phyloP scores from a whole-genome alignment of 345 rosid genomes.

The Garcia nutans region DNA sequence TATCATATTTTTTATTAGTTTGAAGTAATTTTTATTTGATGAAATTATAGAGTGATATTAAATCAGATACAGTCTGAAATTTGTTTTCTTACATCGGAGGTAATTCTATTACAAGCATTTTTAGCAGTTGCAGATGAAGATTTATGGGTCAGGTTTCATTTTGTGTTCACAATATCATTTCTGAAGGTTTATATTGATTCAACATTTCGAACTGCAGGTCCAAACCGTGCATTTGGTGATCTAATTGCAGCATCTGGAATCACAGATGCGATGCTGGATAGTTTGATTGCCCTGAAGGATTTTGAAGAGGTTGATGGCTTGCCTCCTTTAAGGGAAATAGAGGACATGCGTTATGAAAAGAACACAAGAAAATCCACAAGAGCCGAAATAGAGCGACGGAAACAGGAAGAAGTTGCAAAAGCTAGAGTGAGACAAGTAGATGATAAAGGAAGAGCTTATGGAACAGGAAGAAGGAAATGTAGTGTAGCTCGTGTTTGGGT shows the following conservation, averaged over 20 bases:
- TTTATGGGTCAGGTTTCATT: not conserved
- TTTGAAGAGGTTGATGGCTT: conserved; percentile 79
- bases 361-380: conserved; percentile 62
- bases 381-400: conserved; percentile 79
- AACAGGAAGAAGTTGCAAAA: conserved; percentile 84
- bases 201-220: conserved; percentile 47
- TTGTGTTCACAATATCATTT: not conserved
- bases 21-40: not conserved
- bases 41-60: not conserved
- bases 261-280: conserved; percentile 89
- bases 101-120: not conserved
- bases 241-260: conserved; percentile 88
- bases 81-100: not conserved
- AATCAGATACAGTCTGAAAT: not conserved
- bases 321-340: conserved; percentile 83
- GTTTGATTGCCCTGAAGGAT: conserved; percentile 81
- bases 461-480: conserved; percentile 95
- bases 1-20: not conserved
- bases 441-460: conserved; percentile 86
- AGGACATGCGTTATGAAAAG: conserved; percentile 68
- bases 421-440: conserved; percentile 87
- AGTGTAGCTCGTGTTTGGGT: conserved; percentile 95
- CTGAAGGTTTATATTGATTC: conserved; percentile 17
- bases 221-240: conserved; percentile 91
- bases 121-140: not conserved